phyloP scores from a whole-genome alignment of 1,284 basidiomycete species.

The Austroboletus novae-zelandiae region DNA sequence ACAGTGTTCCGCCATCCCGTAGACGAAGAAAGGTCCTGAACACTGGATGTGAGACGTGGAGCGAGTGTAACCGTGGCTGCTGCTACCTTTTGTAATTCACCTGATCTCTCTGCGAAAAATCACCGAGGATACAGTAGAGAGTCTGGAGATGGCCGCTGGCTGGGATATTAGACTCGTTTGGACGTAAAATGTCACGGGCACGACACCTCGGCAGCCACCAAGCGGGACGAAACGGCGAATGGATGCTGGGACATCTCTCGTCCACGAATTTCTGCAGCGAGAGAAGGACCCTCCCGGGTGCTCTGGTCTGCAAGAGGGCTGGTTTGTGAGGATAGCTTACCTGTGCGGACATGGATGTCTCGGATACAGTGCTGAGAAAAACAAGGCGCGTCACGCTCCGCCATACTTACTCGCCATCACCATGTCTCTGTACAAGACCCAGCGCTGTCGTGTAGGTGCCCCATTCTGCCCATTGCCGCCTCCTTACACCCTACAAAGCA shows the following conservation, averaged over 20 bases:
- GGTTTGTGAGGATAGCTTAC: conserved; percentile 40
- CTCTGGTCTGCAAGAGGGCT: conserved; percentile 38
- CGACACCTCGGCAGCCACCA: conserved; percentile 71
- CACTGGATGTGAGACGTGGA: conserved; percentile 4
- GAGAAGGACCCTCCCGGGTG: conserved; percentile 14
- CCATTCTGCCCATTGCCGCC: not conserved
- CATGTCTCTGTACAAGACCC: conserved; percentile 41
- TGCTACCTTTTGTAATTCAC: conserved; percentile 63
- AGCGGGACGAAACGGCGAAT: conserved; percentile 50
- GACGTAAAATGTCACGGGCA: not conserved
- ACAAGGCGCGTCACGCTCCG: no score
- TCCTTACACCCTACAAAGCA: conserved; percentile 34
- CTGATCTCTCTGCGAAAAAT: conserved; percentile 72
- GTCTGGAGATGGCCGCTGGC: conserved; percentile 72
- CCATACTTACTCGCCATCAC: not conserved
- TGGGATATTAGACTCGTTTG: conserved; percentile 7
- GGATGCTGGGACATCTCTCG: conserved; percentile 56
- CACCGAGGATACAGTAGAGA: conserved; percentile 63
- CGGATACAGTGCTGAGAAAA: no score
- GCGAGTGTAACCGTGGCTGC: not conserved
- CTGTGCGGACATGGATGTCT: not conserved
- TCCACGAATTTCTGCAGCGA: conserved; percentile 56
- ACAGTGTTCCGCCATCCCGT: conserved; percentile 73
- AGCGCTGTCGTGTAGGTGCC: conserved; percentile 45
- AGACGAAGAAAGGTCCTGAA: conserved; percentile 55